Percentiles rank a stretch among this genome's conserved stretches.
phyloP scores from a whole-genome alignment of 2,329 filamentous ascomycete genomes.

The Botryotinia narcissicola region DNA sequence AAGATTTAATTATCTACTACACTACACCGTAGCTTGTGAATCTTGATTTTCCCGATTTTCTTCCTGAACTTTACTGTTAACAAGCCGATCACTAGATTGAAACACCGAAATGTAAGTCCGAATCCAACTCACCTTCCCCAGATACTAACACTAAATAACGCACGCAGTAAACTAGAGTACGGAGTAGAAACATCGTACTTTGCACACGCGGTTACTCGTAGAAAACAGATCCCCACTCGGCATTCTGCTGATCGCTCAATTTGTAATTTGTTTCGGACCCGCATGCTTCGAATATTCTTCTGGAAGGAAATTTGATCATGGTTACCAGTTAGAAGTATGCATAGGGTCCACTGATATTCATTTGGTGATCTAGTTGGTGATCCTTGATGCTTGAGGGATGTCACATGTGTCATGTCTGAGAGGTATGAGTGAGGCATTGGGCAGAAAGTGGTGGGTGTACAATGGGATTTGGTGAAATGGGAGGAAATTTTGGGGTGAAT shows the following conservation, averaged over 20 bases:
- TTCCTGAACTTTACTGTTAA: not conserved
- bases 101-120: not conserved
- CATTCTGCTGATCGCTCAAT: not conserved
- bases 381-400: not conserved
- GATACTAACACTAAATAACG: not conserved
- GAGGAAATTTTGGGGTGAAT: not conserved
- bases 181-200: not conserved
- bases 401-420: not conserved
- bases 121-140: not conserved
- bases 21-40: not conserved
- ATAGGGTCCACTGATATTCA: not conserved
- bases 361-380: not conserved
- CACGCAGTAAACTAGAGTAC: not conserved
- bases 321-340: not conserved
- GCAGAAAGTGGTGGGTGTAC: not conserved
- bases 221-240: not conserved
- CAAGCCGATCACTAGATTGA: not conserved
- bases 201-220: not conserved
- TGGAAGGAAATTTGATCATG: not conserved
- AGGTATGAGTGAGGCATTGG: not conserved
- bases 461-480: not conserved
- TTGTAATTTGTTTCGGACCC: not conserved
- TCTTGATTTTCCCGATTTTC: not conserved
- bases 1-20: not conserved
- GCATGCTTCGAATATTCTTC: not conserved